phyloP scores from a whole-genome alignment of 768 basidiomycete genomes.

The Tubosaeta sp. region DNA sequence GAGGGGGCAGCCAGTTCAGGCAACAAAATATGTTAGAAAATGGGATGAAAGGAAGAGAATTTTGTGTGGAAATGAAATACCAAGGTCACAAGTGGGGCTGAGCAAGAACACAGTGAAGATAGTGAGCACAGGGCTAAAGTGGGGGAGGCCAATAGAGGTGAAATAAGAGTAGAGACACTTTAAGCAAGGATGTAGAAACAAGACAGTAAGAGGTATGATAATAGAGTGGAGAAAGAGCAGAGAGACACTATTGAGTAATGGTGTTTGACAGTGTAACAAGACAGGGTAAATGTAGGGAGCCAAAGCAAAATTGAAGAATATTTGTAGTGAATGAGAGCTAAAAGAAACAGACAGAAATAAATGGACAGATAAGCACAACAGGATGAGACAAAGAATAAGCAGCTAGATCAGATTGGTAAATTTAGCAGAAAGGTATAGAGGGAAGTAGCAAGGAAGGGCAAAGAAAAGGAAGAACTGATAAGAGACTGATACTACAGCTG shows the following conservation, averaged over 20 bases:
- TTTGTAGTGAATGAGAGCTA: neutral
- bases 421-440: neutral
- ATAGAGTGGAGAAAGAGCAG: no score
- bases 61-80: neutral
- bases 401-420: neutral
- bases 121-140: neutral
- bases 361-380: no score
- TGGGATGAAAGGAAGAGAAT: neutral
- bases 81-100: neutral
- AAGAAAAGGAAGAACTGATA: neutral
- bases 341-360: neutral
- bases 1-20: no score
- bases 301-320: neutral
- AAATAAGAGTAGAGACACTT: no score
- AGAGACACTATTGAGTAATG: no score
- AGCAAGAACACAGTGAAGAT: neutral
- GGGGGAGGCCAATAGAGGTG: neutral
- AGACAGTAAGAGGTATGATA: no score
- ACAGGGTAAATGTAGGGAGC: neutral
- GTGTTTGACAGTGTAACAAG: no score
- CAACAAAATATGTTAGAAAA: neutral
- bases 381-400: no score
- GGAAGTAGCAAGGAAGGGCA: neutral
- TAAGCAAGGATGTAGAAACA: no score
- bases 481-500: neutral